These are phyloP conservation scores for Geoglossum glabrum DNA, from an alignment of 495 filamentous ascomycete species.

Conservation along the genomic window DNA sequence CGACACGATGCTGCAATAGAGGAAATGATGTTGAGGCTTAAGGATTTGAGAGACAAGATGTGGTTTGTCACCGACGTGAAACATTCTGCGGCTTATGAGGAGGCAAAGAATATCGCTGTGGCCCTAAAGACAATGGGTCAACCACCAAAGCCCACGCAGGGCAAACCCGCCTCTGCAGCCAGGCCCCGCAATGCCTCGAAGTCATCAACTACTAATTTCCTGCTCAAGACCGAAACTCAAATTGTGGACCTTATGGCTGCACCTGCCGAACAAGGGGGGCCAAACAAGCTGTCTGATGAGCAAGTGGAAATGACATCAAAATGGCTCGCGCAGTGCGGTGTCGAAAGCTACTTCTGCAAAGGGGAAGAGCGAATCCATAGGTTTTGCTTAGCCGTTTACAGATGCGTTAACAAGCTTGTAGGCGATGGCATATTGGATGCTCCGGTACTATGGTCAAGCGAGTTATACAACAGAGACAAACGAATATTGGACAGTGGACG, in stretches of 20 bases:
- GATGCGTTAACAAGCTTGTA: slow-evolving; percentile 67
- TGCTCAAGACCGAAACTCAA: slow-evolving; percentile 70
- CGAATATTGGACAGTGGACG: slow-evolving; percentile 49
- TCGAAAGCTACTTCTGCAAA: slow-evolving; percentile 77
- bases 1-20: slow-evolving; percentile 44
- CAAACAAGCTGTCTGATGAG: slow-evolving; percentile 90
- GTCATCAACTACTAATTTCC: slow-evolving; percentile 42
- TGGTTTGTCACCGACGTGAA: slow-evolving; percentile 97
- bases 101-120: slow-evolving; percentile 66
- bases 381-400: slow-evolving; percentile 80
- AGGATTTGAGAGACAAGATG: slow-evolving; percentile 76
- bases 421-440: slow-evolving; percentile 72
- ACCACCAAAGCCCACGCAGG: slow-evolving; percentile 27
- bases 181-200: slow-evolving; percentile 25
- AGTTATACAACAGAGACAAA: slow-evolving; percentile 65
- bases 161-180: slow-evolving; percentile 26
- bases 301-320: slow-evolving; percentile 70
- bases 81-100: slow-evolving; percentile 77
- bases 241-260: slow-evolving; percentile 76
- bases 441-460: slow-evolving; percentile 83
- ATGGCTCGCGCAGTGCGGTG: slow-evolving; percentile 62
- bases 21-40: slow-evolving; percentile 43
- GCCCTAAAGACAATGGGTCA: slow-evolving; percentile 80
- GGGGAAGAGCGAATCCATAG: slow-evolving; percentile 91
- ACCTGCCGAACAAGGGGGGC: slow-evolving; percentile 62